Base-by-base conservation (phyloP, 805 yeast species). In the Wickerhamiella australiensis region DNA sequence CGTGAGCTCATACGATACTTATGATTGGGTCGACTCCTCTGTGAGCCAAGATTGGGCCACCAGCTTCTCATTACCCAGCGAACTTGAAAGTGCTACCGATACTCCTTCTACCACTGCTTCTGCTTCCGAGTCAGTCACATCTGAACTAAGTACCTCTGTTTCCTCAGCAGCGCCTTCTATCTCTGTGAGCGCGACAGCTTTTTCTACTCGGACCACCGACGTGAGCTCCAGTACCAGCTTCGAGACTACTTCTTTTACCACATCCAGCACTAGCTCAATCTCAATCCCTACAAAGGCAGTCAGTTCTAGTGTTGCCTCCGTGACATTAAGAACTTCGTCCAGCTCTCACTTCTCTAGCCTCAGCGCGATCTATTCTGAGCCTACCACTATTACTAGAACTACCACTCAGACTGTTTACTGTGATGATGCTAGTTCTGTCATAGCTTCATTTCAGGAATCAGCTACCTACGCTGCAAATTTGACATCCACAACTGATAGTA, bases 21-120 rank as follows among this genome's bases (percentile, higher is more conserved):
- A 21, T 21, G 47, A 45, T 13, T 45, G 47, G 47, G 35, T 45
- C 17, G 47, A 45, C 22, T 45, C 47, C 12, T n/a, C 40, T 8
- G 22, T 35, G 12, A 22, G 35, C 11, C 41, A 45, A 26, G 41
- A 33, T 17, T 45, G 47, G 42, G 21, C 18, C 21, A 23, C 27
- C 11, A 25, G 29, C 25, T 45, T 35, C 17, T 20, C 42, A 18
- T 22, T 45, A 25, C 47, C 47, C 2, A 18, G 23, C 13, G 45
- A 42, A 36, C 31, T 42, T 7, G 38, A 29, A 5, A 26, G 21
- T 21, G 38, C 26, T 15, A 17, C 38, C 4, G 29, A 21, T 17
- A 18, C 46, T 2, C 20, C 22, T 20, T 15, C 38, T 22, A 33
- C 38, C 11, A 4, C 5, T 22, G 26, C 18, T 5, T 9, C 27